Base-by-base conservation (phyloP, 148 eudicot species). In the Nepenthes gracilis region DNA sequence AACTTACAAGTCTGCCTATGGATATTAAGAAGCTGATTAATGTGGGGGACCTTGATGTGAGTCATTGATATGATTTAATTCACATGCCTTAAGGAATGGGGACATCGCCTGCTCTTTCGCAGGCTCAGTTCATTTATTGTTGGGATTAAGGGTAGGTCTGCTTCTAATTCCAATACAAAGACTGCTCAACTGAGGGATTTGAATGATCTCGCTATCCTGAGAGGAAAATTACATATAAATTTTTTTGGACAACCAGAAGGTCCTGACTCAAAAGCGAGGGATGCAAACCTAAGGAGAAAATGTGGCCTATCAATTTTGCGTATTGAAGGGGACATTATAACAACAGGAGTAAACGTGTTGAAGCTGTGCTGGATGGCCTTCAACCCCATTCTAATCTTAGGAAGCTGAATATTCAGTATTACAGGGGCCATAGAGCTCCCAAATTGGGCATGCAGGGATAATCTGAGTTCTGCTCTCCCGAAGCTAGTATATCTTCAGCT, bases 1-100 rank as follows among this genome's bases (percentile, higher is more conserved):
- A 4, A 4, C 55, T 66, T 0, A 36, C 9, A 37, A 58, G 54
- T 14, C 50, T 75, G 9, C 79, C 79, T 3, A 33, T 35, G 7
- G 53, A 60, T 36, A 36, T 64, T 7, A 57, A 38, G 1, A 58
- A 64, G 6, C 36, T 61, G 33, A 2, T 43, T 36, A 71, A 51
- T 61, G 64, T 74, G 5, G 56, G 67, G 62, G 58, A 61, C 47
- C 61, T 63, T 23, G 55, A 70, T 61, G 51, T 55, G 35, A 33
- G 11, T 2, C 43, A 43, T 2, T 72, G 76, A 36, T 43, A 45
- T 37, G 55, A 48, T 0, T 33, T 73, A 45, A 45, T 0, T n/a
- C 33, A 34, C 54, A 54, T 72, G 71, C 70, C 70, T 7, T 8
- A 47, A 2, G 55, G 55, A n/a, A 6, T 64, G 49, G 70, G 36